Base-by-base conservation (phyloP, 768 basidiomycete species). In the Daedaleopsis nitida region DNA sequence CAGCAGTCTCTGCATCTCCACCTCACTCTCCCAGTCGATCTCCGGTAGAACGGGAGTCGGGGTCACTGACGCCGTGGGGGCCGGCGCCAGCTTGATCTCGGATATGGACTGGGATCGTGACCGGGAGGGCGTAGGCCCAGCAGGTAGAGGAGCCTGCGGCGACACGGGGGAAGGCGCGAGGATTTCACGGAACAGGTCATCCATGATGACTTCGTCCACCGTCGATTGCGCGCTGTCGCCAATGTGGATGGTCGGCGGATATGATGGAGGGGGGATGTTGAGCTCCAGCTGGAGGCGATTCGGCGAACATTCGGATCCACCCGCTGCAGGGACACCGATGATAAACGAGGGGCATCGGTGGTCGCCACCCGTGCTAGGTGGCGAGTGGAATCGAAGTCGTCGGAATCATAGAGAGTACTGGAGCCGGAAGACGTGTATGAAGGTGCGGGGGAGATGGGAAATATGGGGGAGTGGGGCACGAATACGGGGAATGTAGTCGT, bases 351-450 rank as follows among this genome's bases (percentile, higher is more conserved):
- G 66, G 68, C 76, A 73, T 77, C 81, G 80, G 82, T 83, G 86
- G 83, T 87, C 92, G 84, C 92, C 92, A 94, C 89, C 92, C 92
- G 92, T 94, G 92, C 92, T 89, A 90, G 88, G 88, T 94, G 92
- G 92, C 92, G 86, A 94, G 92, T 90, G 87, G 89, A 76, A 73
- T 87, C 81, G 73, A 74, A 73, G 63, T 76, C 74, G 66, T 70
- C 73, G 67, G 74, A 66, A 72, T 64, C 63, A 45, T 59, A 62
- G 52, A 60, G 62, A 21, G 66, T 65, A 42, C 59, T 63, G 64
- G 66, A 73, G 70, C 72, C 73, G 67, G 65, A 65, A 55, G 63
- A 52, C 79, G 79, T 47, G 79, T 72, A 44, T 76, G 75, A 66
- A 48, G 74, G 69, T 37, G 76, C 59, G 47, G 77, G 72, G 14